A percentile compares a stretch with the other conserved stretches of the same genome.
These are phyloP conservation scores for Salisapilia sapeloensis DNA, from an alignment of 352 stramenopile species.

Conservation along the genomic window DNA sequence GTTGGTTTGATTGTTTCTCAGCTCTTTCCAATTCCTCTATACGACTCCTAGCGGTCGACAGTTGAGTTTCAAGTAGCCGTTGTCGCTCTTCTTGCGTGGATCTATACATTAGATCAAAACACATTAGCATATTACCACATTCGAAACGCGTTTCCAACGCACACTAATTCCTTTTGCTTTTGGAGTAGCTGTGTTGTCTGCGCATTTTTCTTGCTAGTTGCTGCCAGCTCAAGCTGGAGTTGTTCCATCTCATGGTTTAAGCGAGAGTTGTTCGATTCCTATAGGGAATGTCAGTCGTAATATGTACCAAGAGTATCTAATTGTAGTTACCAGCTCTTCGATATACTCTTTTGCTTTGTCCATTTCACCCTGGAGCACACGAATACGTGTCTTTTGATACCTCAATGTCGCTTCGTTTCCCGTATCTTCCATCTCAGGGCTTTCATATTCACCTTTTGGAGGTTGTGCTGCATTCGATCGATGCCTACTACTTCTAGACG, in stretches of 20 bases:
- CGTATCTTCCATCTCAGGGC: conserved; percentile 8
- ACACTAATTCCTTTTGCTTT: conserved; percentile 64
- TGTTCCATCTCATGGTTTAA: conserved; percentile 25
- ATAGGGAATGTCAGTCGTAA: neutral
- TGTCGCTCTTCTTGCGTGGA: conserved; percentile 52
- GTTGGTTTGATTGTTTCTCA: conserved; percentile 44
- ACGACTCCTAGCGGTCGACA: conserved; percentile 21
- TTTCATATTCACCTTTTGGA: neutral
- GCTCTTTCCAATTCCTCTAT: conserved; percentile 31
- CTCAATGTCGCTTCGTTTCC: conserved; percentile 40
- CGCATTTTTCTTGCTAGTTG: conserved; percentile 32
- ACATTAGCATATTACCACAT: too few relatives aligned
- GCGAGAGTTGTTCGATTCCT: conserved; percentile 18
- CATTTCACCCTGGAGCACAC: conserved; percentile 50
- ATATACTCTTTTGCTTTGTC: conserved; percentile 15
- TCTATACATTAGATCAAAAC: conserved; percentile 9
- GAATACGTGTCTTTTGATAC: conserved; percentile 58
- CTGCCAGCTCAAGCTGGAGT: conserved; percentile 22
- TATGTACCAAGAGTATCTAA: neutral
- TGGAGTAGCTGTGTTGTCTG: conserved; percentile 52
- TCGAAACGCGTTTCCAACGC: conserved; percentile 2
- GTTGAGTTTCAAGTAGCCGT: conserved; percentile 45
- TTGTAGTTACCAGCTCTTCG: conserved; percentile 23
- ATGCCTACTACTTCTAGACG: too few relatives aligned
- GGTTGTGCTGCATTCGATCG: neutral